Conservation (phyloP, 345 rosid species). For the Eutrema heterophyllum region DNA sequence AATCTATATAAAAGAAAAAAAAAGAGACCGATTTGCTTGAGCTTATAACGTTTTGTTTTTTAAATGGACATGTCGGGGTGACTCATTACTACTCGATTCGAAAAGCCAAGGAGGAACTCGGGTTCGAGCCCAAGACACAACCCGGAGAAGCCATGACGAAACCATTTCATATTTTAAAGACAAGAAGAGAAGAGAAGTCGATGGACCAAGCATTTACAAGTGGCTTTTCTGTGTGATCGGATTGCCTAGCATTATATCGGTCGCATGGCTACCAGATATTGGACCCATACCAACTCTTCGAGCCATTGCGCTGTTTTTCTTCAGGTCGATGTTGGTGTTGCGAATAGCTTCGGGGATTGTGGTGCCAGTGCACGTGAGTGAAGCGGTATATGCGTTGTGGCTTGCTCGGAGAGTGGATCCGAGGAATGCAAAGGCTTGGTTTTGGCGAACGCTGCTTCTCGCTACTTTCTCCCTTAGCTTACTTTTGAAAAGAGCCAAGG, state of each 20-base stretch:
- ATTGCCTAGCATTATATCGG: slow-evolving; percentile 12
- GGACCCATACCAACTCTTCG: slow-evolving; percentile 23
- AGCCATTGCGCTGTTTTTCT: slow-evolving; percentile 5
- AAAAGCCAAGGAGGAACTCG: slow-evolving; percentile 19
- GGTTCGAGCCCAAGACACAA: slow-evolving; percentile 10
- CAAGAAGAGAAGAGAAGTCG: slow-evolving; percentile 26
- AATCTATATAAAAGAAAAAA: not conserved
- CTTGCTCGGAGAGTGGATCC: slow-evolving; percentile 22
- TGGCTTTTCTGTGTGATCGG: slow-evolving; percentile 24
- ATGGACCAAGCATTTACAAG: slow-evolving; percentile 23
- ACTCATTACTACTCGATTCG: slow-evolving; percentile 12
- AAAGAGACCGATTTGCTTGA: not conserved
- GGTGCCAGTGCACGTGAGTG: slow-evolving; percentile 16
- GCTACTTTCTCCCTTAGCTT: slow-evolving; percentile 28
- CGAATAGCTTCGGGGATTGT: slow-evolving; percentile 10
- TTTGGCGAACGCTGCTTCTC: slow-evolving; percentile 25
- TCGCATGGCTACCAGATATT: slow-evolving; percentile 21
- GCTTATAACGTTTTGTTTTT: not conserved
- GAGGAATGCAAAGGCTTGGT: slow-evolving; percentile 24
- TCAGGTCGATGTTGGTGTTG: slow-evolving; percentile 8
- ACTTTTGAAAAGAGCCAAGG: slow-evolving; percentile 15
- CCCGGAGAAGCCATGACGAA: slow-evolving; percentile 20
- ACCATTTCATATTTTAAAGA: slow-evolving; percentile 23
- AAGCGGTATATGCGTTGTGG: slow-evolving; percentile 21
- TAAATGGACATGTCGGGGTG: slow-evolving; percentile 7